Evolutionary conservation across 495 filamentous ascomycete genomes (phyloP), one percentile per base, ranked within the genome.

Genomic region (Neurospora sp.): DNA sequence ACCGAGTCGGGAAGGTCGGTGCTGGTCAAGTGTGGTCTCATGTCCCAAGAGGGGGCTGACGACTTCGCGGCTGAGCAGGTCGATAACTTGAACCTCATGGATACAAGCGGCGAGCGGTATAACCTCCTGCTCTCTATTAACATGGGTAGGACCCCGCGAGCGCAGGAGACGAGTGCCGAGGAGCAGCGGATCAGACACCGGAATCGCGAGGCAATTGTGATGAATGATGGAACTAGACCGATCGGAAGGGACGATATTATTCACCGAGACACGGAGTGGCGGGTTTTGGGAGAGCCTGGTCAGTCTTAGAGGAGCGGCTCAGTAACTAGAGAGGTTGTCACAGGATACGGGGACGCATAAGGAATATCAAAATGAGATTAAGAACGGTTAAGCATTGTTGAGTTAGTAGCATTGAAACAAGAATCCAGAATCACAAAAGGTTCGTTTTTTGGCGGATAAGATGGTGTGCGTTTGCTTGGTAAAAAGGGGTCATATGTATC

Each of bases 191-290:
- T 87, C 69, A 81, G 89, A 70, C 82, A 89, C 72, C 83, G 86
- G 28, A 82, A 89, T 69, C 81, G 89, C 72, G 88, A 91, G 77
- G 89, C 89, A 10, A 89, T 91, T 85, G 89, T 91, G 13, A 72
- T 91, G 71, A 89, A 89, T 74, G 89, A 90, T 70, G 89, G 89
- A 3, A 86, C 82, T 39, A 82, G 84, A 36, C 86, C 86, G 1
- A 74, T 90, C n/a, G 85, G 82, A 17, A 84, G 87, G 54, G 82
- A 84, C 48, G 89, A 90, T 75, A 90, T 91, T 19, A 87, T 88
- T 40, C 85, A 88, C 73, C 77, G 83, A 43, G 80, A 83, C 17
- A 78, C 78, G 31, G 79, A 80, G 28, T 81, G 76, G 21, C 74
- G 11, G 48, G 48, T 59, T 59, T 28, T 59, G 21, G 48, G 48